These are phyloP conservation scores for Phytophthora citrophthora DNA, from an alignment of 352 stramenopile genomes.

Conservation along the genomic window DNA sequence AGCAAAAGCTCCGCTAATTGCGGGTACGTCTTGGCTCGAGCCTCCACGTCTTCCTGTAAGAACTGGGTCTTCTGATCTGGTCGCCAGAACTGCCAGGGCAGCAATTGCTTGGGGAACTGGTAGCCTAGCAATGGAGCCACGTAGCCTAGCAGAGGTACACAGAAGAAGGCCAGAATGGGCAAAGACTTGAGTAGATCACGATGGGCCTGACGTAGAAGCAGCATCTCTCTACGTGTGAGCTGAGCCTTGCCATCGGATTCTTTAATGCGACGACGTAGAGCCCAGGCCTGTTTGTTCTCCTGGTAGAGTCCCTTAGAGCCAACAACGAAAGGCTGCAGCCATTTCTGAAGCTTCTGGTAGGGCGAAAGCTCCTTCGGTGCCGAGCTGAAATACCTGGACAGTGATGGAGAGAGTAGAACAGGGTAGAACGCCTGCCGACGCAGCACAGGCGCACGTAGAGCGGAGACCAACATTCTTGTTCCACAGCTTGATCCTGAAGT, in stretches of 20 bases:
- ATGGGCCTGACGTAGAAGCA: slow-evolving; percentile 81
- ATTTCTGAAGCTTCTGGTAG: slow-evolving; percentile 85
- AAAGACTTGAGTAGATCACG: slow-evolving; percentile 88
- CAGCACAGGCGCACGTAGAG: background rate
- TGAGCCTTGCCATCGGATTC: slow-evolving; percentile 21
- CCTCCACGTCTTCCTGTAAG: slow-evolving; percentile 64
- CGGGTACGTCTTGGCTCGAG: slow-evolving; percentile 64
- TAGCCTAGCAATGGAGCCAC: slow-evolving; percentile 79
- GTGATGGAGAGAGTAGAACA: background rate
- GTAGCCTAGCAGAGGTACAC: slow-evolving; percentile 75
- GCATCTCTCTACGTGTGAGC: slow-evolving; percentile 78
- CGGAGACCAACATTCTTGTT: slow-evolving; percentile 11
- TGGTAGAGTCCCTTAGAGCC: slow-evolving; percentile 72
- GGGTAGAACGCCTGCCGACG: background rate
- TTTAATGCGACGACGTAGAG: slow-evolving; percentile 66
- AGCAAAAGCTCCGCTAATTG: slow-evolving; percentile 61
- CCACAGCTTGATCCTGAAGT: background rate
- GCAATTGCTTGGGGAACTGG: slow-evolving; percentile 84
- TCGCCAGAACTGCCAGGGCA: slow-evolving; percentile 89
- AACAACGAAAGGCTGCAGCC: slow-evolving; percentile 80
- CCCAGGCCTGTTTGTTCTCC: slow-evolving; percentile 85
- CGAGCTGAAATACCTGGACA: slow-evolving; percentile 20
- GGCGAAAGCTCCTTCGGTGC: slow-evolving; percentile 52
- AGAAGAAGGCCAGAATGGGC: slow-evolving; percentile 77
- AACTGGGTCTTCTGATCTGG: slow-evolving; percentile 87